These are phyloP conservation scores for Hamamelis virginiana DNA, from an alignment of 164 flowering plant species.

Conservation along the genomic window DNA sequence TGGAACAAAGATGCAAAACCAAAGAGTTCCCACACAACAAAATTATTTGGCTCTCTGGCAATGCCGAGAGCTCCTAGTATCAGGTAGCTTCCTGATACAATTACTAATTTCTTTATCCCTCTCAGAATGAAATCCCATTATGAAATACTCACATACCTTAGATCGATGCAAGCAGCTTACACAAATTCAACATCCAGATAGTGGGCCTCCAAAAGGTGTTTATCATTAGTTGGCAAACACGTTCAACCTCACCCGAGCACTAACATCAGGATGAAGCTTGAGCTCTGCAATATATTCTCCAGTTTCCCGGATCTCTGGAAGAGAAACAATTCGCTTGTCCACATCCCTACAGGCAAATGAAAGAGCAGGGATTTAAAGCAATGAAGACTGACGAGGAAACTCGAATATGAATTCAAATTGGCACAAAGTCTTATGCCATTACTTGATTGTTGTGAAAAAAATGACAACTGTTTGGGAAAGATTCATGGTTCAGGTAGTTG, in stretches of 20 bases:
- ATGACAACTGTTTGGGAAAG: neutral
- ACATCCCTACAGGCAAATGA: slow-evolving; percentile 63
- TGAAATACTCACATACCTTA: neutral
- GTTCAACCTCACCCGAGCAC: slow-evolving; percentile 69
- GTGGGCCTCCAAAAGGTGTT: slow-evolving; percentile 9
- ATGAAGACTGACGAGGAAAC: neutral
- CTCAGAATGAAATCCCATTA: neutral
- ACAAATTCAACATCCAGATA: neutral
- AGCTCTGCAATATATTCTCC: slow-evolving; percentile 91
- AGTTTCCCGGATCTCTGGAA: slow-evolving; percentile 90
- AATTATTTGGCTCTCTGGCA: too few relatives aligned
- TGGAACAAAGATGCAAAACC: too few relatives aligned
- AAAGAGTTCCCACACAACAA: too few relatives aligned
- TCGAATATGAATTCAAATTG: neutral
- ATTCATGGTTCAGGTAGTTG: neutral
- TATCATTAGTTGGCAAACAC: slow-evolving; percentile 66
- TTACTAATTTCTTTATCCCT: too few relatives aligned
- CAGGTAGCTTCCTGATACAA: too few relatives aligned
- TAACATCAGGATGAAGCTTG: slow-evolving; percentile 92
- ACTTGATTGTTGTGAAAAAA: neutral
- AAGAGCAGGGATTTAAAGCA: neutral
- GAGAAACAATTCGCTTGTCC: slow-evolving; percentile 71
- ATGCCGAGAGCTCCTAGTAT: too few relatives aligned
- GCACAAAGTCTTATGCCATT: neutral
- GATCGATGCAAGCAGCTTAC: neutral